Evolutionary conservation across 768 basidiomycete genomes (phyloP), one percentile per base, ranked within the genome.

Genomic region (Leccinellum rugosiceps): DNA sequence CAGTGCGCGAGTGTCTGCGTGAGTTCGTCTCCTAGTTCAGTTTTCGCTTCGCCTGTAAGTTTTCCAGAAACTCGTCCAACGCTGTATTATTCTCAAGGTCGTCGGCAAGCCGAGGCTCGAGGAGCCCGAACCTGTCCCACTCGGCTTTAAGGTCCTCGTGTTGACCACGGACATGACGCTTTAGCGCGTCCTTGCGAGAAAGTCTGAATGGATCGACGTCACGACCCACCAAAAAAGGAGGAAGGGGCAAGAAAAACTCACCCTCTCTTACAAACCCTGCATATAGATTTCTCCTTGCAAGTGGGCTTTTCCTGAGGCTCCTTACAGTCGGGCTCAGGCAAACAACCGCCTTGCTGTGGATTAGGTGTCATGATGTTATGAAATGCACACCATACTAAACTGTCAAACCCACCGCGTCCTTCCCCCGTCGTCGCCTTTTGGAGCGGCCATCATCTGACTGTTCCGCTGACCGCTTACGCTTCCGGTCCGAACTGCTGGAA

Each of bases 171-270:
- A 59, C 21, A 14, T 62, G 61, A 21, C 62, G 50, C 19, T 63
- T 63, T 15, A 59, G 15, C 1, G 49, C 17, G 17, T 62, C 61
- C 25, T 19, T 63, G 3, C 57, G 48, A 11, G 61, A 59, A 0
- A 50, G 6, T 14, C 61, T 62, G 23, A 17, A 44, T 13, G 8
- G 17, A 54, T 14, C 21, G 3, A 15, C 17, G 3, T 63, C 3
- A 63, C 28, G 28, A 4, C 28, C 28, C 7, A 31, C 3, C n/a
- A 43, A 46, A 35, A 4, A 3, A 25, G 13, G 4, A 6, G 10
- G 11, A 5, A 6, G 6, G 4, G 14, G 3, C n/a, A 6, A 23
- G n/a, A 31, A 25, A 41, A 9, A 41, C n/a, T 41, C 38, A 41
- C 38, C 1, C 10, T 0, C 5, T 1, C 7, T 4, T n/a, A 15